phyloP scores from a whole-genome alignment of 1,139 yeast species.

The Magnusiomyces magnusii region DNA sequence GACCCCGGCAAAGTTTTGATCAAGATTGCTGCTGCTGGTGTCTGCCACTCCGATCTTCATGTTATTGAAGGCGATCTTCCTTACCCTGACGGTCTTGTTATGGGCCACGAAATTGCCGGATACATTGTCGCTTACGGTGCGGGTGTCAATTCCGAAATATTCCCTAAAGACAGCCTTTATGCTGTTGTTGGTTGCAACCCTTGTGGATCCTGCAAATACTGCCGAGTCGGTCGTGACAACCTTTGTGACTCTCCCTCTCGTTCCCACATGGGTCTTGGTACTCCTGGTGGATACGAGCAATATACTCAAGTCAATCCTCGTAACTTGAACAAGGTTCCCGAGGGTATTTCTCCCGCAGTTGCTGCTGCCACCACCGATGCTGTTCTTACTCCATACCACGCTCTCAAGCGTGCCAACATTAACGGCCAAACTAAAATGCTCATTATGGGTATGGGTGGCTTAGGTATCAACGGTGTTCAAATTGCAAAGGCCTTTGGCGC shows the following conservation, averaged over 20 bases:
- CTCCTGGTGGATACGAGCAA: constrained; percentile 47
- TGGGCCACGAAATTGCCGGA: constrained; percentile 87
- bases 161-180: constrained; percentile 36
- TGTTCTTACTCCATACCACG: constrained; percentile 46
- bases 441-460: constrained; percentile 45
- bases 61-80: constrained; percentile 73
- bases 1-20: constrained; percentile 41
- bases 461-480: constrained; percentile 46
- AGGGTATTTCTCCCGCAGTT: constrained; percentile 38
- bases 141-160: constrained; percentile 29
- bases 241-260: constrained; percentile 29
- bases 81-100: constrained; percentile 51
- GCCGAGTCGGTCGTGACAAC: constrained; percentile 42
- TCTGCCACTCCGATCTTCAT: constrained; percentile 61
- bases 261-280: constrained; percentile 34
- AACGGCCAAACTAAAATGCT: constrained; percentile 38
- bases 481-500: constrained; percentile 39
- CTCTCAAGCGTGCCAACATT: constrained; percentile 36
- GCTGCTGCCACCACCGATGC: constrained; percentile 49
- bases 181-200: constrained; percentile 37
- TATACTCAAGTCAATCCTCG: constrained; percentile 34
- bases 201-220: constrained; percentile 41
- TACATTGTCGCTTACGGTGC: constrained; percentile 64
- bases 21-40: constrained; percentile 58
- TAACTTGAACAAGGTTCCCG: constrained; percentile 38